phyloP scores from a whole-genome alignment of 805 yeast species.

The Suhomyces vadensis region DNA sequence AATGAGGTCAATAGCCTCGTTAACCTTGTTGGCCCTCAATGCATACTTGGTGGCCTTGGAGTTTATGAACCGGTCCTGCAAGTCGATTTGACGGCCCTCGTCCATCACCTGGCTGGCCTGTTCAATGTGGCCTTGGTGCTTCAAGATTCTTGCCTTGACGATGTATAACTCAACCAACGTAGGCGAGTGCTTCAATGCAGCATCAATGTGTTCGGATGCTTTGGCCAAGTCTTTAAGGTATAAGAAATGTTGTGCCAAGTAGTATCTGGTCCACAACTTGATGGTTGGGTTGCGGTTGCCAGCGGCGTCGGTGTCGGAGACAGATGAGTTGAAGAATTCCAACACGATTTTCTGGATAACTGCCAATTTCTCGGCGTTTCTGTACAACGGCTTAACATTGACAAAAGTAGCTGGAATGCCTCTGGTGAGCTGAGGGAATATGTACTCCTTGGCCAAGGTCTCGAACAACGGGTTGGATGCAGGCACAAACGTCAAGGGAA shows the following conservation, averaged over 20 bases:
- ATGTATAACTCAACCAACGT: conserved; percentile 81
- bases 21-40: conserved; percentile 70
- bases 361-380: conserved; percentile 38
- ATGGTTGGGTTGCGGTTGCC: conserved; percentile 44
- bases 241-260: conserved; percentile 75
- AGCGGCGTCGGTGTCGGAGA: conserved; percentile 20
- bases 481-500: conserved; percentile 73
- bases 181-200: conserved; percentile 73
- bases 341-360: conserved; percentile 55
- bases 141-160: conserved; percentile 75
- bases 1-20: conserved; percentile 70
- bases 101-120: conserved; percentile 69
- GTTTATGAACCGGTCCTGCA: conserved; percentile 90
- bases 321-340: conserved; percentile 38
- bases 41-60: conserved; percentile 84
- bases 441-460: conserved; percentile 51
- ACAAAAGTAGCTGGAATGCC: conserved; percentile 92
- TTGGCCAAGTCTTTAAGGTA: conserved; percentile 49
- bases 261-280: conserved; percentile 70
- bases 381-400: conserved; percentile 78
- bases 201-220: conserved; percentile 60
- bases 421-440: conserved; percentile 61
- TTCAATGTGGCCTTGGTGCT: conserved; percentile 61
- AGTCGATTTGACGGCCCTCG: conserved; percentile 71
- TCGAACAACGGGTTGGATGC: conserved; percentile 52